Conservation (phyloP, 768 basidiomycete genomes). For the Trametes gibbosa region DNA sequence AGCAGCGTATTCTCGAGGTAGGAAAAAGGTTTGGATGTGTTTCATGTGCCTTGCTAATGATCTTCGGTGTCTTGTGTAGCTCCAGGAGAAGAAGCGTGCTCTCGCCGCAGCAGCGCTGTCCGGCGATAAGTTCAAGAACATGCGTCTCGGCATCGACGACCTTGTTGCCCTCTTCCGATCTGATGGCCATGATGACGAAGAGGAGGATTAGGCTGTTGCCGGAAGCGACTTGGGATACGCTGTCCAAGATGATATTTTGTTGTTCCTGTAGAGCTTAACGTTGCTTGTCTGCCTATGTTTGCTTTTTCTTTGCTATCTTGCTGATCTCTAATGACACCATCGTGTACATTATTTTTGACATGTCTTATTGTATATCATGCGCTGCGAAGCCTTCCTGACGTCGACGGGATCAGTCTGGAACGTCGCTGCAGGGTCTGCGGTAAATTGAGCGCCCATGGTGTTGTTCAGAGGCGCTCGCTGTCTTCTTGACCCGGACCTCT, state of each 20-base stretch:
- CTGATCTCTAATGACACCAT: not conserved
- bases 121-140: constrained; percentile 84
- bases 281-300: not conserved
- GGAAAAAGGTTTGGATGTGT: constrained; percentile 1
- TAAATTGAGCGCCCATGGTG: not conserved
- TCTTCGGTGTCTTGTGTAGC: constrained; percentile 33
- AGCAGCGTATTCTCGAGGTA: constrained; percentile 79
- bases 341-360: too few relatives aligned
- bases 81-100: constrained; percentile 91
- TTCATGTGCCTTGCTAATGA: not conserved
- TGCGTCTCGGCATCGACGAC: constrained; percentile 82
- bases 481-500: constrained; percentile 75
- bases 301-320: not conserved
- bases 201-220: constrained; percentile 34
- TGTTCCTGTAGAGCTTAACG: not conserved
- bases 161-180: constrained; percentile 76
- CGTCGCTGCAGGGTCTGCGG: not conserved
- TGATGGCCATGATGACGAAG: constrained; percentile 51
- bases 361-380: too few relatives aligned
- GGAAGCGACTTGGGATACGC: too few relatives aligned
- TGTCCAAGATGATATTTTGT: too few relatives aligned
- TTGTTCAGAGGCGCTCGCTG: constrained; percentile 45
- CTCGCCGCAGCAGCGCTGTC: constrained; percentile 82
- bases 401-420: not conserved
- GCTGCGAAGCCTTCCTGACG: too few relatives aligned